Conservation (phyloP, 177 flowering plant species). For the Telopea speciosissima region DNA sequence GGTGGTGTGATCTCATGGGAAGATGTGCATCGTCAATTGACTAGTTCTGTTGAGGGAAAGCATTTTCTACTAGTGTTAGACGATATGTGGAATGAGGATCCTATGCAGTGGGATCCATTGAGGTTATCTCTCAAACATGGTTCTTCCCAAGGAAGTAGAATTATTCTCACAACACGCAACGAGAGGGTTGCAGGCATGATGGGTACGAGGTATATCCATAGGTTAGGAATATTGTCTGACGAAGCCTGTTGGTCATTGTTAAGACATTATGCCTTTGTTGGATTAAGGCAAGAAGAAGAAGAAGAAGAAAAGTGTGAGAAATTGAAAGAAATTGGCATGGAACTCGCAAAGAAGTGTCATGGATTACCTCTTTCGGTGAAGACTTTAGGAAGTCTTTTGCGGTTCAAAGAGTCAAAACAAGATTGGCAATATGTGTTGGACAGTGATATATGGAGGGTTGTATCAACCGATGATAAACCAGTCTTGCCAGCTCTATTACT, state of each 20-base stretch:
- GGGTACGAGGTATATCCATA: background rate
- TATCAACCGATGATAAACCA: too few species aligned
- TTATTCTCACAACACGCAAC: constrained; percentile 1
- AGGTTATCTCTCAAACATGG: background rate
- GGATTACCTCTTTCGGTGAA: background rate
- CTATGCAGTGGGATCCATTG: background rate
- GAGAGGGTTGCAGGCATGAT: background rate
- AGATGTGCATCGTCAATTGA: constrained; percentile 1
- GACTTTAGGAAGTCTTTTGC: background rate
- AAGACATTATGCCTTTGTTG: background rate
- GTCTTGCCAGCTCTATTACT: background rate
- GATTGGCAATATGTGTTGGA: background rate
- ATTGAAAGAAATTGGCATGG: background rate
- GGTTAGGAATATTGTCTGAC: background rate
- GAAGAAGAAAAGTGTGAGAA: background rate
- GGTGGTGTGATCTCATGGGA: background rate
- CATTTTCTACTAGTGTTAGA: background rate
- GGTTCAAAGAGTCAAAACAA: background rate
- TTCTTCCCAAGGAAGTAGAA: constrained; percentile 2
- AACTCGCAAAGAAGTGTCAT: background rate
- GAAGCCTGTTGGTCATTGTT: background rate
- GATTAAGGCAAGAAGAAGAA: background rate
- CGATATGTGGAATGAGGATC: background rate
- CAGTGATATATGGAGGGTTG: background rate
- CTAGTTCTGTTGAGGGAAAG: background rate